Evolutionary conservation across 1,284 basidiomycete genomes (phyloP), one percentile per base, ranked within the genome.

Genomic region (Albatrellus sp.): DNA sequence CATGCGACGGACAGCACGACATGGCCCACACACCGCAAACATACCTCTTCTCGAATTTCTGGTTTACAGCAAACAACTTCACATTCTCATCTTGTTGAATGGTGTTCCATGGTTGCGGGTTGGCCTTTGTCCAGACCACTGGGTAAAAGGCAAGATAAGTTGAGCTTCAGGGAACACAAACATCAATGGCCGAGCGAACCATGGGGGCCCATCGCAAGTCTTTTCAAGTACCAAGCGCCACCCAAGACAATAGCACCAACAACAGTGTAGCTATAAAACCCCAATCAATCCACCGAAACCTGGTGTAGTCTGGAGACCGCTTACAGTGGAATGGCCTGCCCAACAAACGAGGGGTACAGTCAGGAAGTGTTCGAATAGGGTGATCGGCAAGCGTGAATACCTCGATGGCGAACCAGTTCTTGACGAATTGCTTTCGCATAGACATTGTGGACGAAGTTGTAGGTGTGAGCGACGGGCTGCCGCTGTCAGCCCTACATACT

Each of bases 351-450:
- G n/a, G 34, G 5, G 34, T 37, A 34, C 42, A 45, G 31, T 41
- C 20, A 40, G 30, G 35, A 28, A 3, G 20, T 19, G 10, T 5
- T 7, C 31, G 36, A 43, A 17, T 24, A 12, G 28, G 28, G n/a
- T 20, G 13, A 37, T 43, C 36, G 12, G 32, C 37, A 45, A 28
- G 13, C 43, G 38, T 30, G 60, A 65, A 24, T 50, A 84, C 85
- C 80, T 88, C 84, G 54, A 88, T 68, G 65, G 84, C 84, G 57
- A 72, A 86, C 84, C 85, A 88, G 65, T 86, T 69, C 66, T 73
- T 81, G 72, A 81, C 70, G 55, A 80, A 72, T 16, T 55, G 44
- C 44, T 47, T 60, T 33, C 59, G 55, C 33, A 60, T 17, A 5
- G 61, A 55, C 60, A 61, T 61, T 44, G 44, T 50, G 48, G 46